phyloP scores from a whole-genome alignment of 352 stramenopile species.

The Phytophthora rubi region DNA sequence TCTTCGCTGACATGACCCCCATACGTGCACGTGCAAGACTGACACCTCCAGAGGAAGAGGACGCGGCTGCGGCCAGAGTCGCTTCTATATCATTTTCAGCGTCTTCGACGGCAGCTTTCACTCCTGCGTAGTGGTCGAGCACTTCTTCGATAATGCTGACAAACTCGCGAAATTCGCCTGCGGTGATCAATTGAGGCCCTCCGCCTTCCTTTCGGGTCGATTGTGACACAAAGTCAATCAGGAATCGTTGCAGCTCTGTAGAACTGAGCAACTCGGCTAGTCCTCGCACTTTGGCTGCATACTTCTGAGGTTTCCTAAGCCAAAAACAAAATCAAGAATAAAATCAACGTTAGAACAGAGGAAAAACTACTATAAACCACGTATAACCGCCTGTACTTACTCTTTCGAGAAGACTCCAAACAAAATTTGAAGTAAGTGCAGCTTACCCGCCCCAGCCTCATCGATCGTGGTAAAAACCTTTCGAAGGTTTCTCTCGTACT shows the following conservation, averaged over 20 bases:
- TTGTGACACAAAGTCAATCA: slow-evolving; percentile 60
- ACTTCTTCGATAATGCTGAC: slow-evolving; percentile 65
- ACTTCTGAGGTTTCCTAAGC: slow-evolving; percentile 42
- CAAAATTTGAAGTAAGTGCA: slow-evolving; percentile 65
- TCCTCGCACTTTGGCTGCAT: slow-evolving; percentile 47
- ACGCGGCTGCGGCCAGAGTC: slow-evolving; percentile 32
- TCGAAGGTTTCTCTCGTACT: slow-evolving; percentile 47
- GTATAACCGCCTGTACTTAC: slow-evolving; percentile 34
- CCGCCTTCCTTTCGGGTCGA: slow-evolving; percentile 21
- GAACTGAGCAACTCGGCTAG: slow-evolving; percentile 52
- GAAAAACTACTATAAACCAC: neutral
- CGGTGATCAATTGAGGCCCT: slow-evolving; percentile 27
- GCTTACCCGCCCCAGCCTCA: slow-evolving; percentile 36
- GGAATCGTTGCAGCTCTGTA: slow-evolving; percentile 59
- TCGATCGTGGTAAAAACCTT: slow-evolving; percentile 63
- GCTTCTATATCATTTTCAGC: slow-evolving; percentile 68
- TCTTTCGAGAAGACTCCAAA: slow-evolving; percentile 63
- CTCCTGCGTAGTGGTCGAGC: slow-evolving; percentile 46
- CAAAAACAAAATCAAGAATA: neutral
- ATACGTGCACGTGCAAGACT: slow-evolving; percentile 50
- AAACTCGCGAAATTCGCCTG: slow-evolving; percentile 60
- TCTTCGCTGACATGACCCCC: slow-evolving; percentile 64
- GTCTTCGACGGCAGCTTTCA: slow-evolving; percentile 57
- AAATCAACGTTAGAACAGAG: neutral
- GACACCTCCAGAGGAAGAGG: slow-evolving; percentile 15